Base-by-base conservation (phyloP, 345 rosid genomes). In the Populus ilicifolia region DNA sequence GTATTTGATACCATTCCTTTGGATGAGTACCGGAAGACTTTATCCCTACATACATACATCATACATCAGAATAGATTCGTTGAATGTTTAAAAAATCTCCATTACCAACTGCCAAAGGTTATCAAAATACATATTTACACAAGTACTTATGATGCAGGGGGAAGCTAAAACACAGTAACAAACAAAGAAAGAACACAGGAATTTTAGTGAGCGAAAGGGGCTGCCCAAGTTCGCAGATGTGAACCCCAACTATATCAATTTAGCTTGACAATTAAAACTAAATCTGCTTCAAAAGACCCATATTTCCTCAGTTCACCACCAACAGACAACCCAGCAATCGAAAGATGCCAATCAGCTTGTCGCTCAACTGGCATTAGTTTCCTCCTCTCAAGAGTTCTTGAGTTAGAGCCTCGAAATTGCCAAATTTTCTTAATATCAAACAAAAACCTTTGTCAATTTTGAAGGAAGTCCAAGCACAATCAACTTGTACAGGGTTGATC, bases 1-100 rank as follows among this genome's bases (percentile, higher is more conserved):
- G 94, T 68, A 84, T 81, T 80, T 96, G 96, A 86, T 71, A 93
- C 97, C 97, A 96, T 80, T 90, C 97, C 82, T 89, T 88, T 2
- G 93, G 75, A 61, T 81, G 87, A 17, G 92, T 46, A 75, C 81
- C 89, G 27, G 96, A 87, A 35, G 88, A 85, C 76, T 87, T 90
- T 71, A 96, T 96, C 99, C 99, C 99, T 96, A 79, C 35, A 79
- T 72, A 71, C 50, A 33, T 76, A 79, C 39, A 35, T n/a, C 50
- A 33, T 76, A 79, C 39, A 35, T n/a, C 64, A 76, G 6, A 27
- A 23, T 10, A 63, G 43, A 54, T 29, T 68, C n/a, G 52, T 18
- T 46, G 6, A 14, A 46, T 14, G 52, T 46, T 46, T 46, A 46
- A 46, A 14, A 14, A 46, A 46, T 46, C 52, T 14, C 18, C 18